Evolutionary conservation across 1,284 basidiomycete species (phyloP), one percentile per base, ranked within the genome.

Genomic region (Microbotryomycetes sp.): DNA sequence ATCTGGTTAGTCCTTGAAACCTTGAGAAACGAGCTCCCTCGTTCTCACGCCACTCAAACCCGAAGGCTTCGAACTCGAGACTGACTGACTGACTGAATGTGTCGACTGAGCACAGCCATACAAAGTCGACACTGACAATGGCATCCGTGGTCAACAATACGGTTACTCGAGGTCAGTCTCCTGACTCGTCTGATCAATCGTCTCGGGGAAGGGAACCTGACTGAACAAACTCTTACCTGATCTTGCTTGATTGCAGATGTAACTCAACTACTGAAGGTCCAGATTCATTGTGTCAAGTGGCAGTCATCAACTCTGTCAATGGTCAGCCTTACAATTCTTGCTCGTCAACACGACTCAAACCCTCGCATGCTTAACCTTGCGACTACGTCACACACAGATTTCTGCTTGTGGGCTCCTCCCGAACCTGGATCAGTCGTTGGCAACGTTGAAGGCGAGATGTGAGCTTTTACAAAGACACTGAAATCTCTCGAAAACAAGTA

Each of bases 261-360:
- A 66, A 66, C 53, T 46, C 23, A 36, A 63, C 64, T 2, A 68
- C 64, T 9, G 58, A 66, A 49, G 80, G 79, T 69, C 81, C 79
- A 63, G 52, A 78, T 2, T 86, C 86, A 0, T 62, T 80, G 52
- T 87, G 86, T 71, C 86, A 87, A 75, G 87, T 85, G 26, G 66
- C 70, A 29, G 66, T 69, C 54, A 64, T 75, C 58, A 73, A 73
- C 65, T 65, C 67, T 23, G 3, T 29, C 6, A 22, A 22, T 26
- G 22, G 32, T 31, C 7, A 22, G 51, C 30, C 26, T 7, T 36
- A 22, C 14, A 9, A 16, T 22, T 12, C 53, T 9, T 53, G 2
- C 22, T 47, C 23, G 26, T 19, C 23, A n/a, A 1, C 4, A 3
- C 25, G 1, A 26, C 3, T 28, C 3, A 9, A 7, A 2, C 15